phyloP scores from a whole-genome alignment of 2,329 filamentous ascomycete genomes.

The Rutstroemia sydowiana region DNA sequence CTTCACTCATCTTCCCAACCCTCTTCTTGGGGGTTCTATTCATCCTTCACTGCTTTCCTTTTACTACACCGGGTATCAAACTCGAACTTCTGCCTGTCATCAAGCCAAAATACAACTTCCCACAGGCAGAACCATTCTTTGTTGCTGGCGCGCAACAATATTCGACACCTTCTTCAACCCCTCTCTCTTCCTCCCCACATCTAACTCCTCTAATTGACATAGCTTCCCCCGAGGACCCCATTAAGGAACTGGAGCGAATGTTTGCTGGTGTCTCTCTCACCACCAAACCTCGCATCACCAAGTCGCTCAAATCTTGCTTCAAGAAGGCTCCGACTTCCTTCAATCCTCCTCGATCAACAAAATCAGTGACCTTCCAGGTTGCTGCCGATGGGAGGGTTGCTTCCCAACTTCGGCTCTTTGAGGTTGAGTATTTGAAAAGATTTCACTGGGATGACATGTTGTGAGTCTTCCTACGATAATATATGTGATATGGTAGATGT shows the following conservation, averaged over 20 bases:
- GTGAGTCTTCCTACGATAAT: too few relatives aligned
- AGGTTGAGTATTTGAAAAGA: not conserved
- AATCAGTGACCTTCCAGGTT: slow-evolving; percentile 1
- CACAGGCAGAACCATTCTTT: not conserved
- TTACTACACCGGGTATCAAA: not conserved
- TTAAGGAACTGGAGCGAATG: not conserved
- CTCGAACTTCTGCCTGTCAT: not conserved
- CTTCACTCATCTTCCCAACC: not conserved
- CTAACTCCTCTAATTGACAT: too few relatives aligned
- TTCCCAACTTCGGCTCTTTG: not conserved
- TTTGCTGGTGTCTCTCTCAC: not conserved
- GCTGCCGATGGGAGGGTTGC: not conserved
- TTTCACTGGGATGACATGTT: not conserved
- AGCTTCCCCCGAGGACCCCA: too few relatives aligned
- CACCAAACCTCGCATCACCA: not conserved
- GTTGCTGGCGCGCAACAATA: slow-evolving; percentile 7
- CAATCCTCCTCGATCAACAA: slow-evolving; percentile 1
- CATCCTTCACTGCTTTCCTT: not conserved
- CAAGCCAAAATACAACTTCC: too few relatives aligned
- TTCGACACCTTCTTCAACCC: too few relatives aligned
- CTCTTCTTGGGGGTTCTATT: not conserved
- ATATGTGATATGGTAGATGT: too few relatives aligned
- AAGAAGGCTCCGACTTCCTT: not conserved
- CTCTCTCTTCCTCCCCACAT: not conserved
- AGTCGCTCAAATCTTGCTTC: slow-evolving; percentile 7